Base-by-base conservation (phyloP, 768 basidiomycete species). In the Lactarius tabidus region DNA sequence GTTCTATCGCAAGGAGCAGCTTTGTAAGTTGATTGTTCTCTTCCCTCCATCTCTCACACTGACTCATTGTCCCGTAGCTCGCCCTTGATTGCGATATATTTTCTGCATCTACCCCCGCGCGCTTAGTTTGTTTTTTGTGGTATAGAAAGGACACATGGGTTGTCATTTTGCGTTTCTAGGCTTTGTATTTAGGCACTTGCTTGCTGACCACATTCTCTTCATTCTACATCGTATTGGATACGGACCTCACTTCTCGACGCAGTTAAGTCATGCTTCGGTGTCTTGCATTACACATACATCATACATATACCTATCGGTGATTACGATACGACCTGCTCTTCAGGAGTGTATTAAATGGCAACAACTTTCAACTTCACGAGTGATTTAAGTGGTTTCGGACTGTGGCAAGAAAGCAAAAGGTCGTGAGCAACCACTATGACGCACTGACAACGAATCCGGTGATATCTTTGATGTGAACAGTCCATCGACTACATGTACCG, bases 1-100 rank as follows among this genome's bases (percentile, higher is more conserved):
- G 91, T 95, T 96, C 85, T 96, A 95, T 77, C 87, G 94, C 75
- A 94, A 93, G 78, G 94, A 96, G 77, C 94, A 96, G 75, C 84
- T 96, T 66, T 76, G 90, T 90, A 74, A 59, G 89, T 80, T 3
- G 33, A 3, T 33, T 8, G 5, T 29, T 18, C 14, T 55, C 15
- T 45, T 4, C 33, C 36, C 14, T n/a, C 38, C 18, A 43, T 61
- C 12, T 14, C 20, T 26, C 36, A n/a, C 29, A 14, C 33, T 69
- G 17, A 69, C 10, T 18, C 41, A 7, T 54, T 17, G 41, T 55
- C 33, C 15, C 20, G 12, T 36, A 74, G 75, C 75, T 53, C 74
- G 73, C 36, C 74, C 73, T 56, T 75, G 66, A 71, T 62, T 28
- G 59, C 57, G n/a, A 38, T 35, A 62, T 57, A 57, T 63, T 63